Conservation (phyloP, 2,329 filamentous ascomycete genomes). For the Cladobotryum protrusum region DNA sequence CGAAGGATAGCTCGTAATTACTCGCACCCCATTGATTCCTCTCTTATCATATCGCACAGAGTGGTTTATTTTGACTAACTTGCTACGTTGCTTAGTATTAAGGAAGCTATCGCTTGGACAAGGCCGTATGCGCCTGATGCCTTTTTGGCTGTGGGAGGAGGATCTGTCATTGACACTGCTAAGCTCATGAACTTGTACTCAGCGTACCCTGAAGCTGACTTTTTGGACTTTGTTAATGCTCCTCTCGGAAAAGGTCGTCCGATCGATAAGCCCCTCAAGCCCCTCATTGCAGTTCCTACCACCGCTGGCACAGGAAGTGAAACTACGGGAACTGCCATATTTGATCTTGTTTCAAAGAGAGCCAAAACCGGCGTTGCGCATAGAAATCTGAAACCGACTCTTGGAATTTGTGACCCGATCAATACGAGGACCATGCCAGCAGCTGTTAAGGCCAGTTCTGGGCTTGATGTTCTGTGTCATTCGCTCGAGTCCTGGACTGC, state of each 20-base stretch:
- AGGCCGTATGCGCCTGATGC: conserved; percentile 78
- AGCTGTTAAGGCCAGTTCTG: conserved; percentile 85
- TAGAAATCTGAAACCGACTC: conserved; percentile 87
- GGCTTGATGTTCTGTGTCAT: conserved; percentile 92
- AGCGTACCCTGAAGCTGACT: conserved; percentile 83
- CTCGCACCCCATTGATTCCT: background rate
- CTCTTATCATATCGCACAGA: conserved; percentile 4
- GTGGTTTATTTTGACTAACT: conserved; percentile 4
- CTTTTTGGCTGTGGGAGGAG: conserved; percentile 82
- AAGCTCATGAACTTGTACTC: conserved; percentile 98
- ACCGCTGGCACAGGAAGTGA: conserved; percentile 85
- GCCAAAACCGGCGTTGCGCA: conserved; percentile 96
- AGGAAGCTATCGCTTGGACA: conserved; percentile 80
- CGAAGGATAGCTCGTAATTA: conserved; percentile 83
- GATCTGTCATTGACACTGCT: conserved; percentile 95
- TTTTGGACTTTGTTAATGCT: conserved; percentile 96
- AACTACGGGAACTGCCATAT: conserved; percentile 96
- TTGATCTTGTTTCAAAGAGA: conserved; percentile 82
- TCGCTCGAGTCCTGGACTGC: conserved; percentile 95
- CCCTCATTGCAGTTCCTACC: conserved; percentile 76
- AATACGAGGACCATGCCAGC: conserved; percentile 96
- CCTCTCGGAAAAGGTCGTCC: conserved; percentile 82
- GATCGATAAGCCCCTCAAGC: conserved; percentile 62
- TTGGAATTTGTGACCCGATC: conserved; percentile 78
- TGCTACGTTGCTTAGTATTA: conserved; percentile 50